These are phyloP conservation scores for Pseudopyrenochaeta lycopersici DNA, from an alignment of 2,329 filamentous ascomycete species.

Conservation along the genomic window DNA sequence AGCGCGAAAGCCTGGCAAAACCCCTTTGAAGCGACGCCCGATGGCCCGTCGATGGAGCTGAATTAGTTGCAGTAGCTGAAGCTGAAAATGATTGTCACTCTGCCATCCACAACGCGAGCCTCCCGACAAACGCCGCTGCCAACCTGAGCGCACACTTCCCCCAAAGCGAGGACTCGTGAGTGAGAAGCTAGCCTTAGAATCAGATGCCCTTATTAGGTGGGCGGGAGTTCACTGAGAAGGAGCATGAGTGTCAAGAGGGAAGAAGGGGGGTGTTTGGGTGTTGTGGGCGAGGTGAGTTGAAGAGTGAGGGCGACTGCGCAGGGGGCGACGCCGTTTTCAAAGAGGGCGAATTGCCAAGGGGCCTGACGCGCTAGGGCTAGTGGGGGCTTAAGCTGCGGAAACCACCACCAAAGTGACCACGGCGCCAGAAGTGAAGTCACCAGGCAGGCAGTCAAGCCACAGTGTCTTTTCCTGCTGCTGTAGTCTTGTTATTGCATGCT, in stretches of 20 bases:
- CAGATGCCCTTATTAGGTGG: slow-evolving; percentile 52
- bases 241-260: slow-evolving; percentile 44
- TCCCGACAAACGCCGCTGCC: slow-evolving; percentile 42
- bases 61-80: slow-evolving; percentile 43
- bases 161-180: slow-evolving; percentile 42
- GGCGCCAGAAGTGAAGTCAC: slow-evolving; percentile 10
- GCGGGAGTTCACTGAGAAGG: slow-evolving; percentile 48
- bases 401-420: slow-evolving; percentile 13
- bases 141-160: slow-evolving; percentile 41
- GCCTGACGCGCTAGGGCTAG: slow-evolving; percentile 26
- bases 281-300: slow-evolving; percentile 36
- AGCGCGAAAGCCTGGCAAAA: slow-evolving; percentile 31
- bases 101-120: slow-evolving; percentile 34
- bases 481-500: background rate
- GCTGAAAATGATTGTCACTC: slow-evolving; percentile 42
- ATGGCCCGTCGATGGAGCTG: slow-evolving; percentile 36
- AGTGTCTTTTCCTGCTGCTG: slow-evolving; percentile 19
- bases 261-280: slow-evolving; percentile 29
- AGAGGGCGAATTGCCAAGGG: slow-evolving; percentile 28
- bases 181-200: slow-evolving; percentile 44
- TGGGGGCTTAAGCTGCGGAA: background rate
- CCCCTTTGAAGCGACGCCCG: slow-evolving; percentile 33
- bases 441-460: slow-evolving; percentile 27
- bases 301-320: slow-evolving; percentile 32
- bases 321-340: slow-evolving; percentile 32